Percentiles rank a stretch among this genome's conserved stretches.
These are phyloP conservation scores for Teratosphaeria gauchensis DNA, from an alignment of 2,329 filamentous ascomycete species.

Conservation along the genomic window DNA sequence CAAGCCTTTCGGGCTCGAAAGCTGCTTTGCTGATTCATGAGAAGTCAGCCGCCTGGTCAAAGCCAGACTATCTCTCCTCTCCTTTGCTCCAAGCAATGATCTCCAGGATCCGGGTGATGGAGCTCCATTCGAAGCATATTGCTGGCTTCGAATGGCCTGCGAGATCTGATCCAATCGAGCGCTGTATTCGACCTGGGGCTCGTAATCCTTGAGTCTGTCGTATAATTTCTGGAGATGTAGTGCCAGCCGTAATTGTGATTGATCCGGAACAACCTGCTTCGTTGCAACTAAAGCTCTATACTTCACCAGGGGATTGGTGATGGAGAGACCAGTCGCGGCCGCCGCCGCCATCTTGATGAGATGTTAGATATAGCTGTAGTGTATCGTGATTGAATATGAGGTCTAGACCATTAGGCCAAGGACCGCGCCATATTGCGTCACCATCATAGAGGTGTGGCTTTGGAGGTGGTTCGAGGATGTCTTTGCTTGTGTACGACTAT, in stretches of 20 bases:
- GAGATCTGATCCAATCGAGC: constrained; percentile 54
- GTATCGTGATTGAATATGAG: background rate
- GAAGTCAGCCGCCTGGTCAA: constrained; percentile 59
- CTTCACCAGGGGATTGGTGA: constrained; percentile 62
- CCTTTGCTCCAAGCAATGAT: constrained; percentile 43
- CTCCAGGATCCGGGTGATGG: constrained; percentile 33
- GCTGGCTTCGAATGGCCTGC: constrained; percentile 30
- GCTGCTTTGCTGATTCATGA: constrained; percentile 60
- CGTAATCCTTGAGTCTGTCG: constrained; percentile 65
- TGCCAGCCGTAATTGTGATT: constrained; percentile 39
- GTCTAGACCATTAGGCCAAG: background rate
- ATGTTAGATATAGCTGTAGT: background rate
- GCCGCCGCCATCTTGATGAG: background rate
- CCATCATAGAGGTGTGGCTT: background rate
- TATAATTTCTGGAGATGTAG: constrained; percentile 72
- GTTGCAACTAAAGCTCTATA: constrained; percentile 63
- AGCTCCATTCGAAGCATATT: constrained; percentile 1
- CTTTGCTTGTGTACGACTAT: background rate
- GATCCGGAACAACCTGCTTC: constrained; percentile 57
- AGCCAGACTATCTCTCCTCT: constrained; percentile 47
- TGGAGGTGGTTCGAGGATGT: background rate
- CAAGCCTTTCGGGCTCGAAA: constrained; percentile 64
- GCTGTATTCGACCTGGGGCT: constrained; percentile 60
- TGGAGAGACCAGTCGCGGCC: constrained; percentile 31
- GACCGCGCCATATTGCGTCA: background rate